Evolutionary conservation across 2,329 filamentous ascomycete species (phyloP).

Genomic region (Ophiocordyceps camponoti-leonardi): DNA sequence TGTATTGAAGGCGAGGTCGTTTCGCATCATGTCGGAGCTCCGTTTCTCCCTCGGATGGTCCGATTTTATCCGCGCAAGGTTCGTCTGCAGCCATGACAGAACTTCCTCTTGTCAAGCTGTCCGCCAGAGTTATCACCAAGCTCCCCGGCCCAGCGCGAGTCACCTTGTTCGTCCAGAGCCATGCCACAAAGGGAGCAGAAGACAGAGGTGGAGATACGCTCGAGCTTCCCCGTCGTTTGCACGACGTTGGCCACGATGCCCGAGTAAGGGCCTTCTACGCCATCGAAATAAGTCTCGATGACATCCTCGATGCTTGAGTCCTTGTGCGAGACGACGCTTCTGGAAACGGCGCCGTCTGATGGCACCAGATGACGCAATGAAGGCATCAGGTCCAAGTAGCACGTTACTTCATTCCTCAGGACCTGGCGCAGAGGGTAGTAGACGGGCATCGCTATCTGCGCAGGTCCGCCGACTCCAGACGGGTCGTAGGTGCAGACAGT

Average conservation of each 20-base stretch:
- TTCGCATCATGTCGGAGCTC: neutral
- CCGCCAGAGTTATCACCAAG: conserved; percentile 27
- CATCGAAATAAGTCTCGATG: conserved; percentile 71
- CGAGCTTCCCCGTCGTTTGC: conserved; percentile 70
- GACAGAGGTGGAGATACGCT: conserved; percentile 23
- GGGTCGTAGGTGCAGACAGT: conserved; percentile 15
- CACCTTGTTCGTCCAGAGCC: conserved; percentile 43
- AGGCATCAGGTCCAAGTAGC: conserved; percentile 42
- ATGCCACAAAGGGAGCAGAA: conserved; percentile 54
- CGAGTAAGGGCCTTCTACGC: conserved; percentile 69
- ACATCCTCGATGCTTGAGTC: conserved; percentile 82
- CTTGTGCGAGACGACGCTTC: conserved; percentile 43
- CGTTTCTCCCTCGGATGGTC: neutral
- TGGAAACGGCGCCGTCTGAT: conserved; percentile 12
- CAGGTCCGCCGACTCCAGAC: conserved; percentile 4
- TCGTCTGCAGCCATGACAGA: conserved; percentile 63
- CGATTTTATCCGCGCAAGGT: conserved; percentile 35
- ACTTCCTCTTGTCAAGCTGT: conserved; percentile 12
- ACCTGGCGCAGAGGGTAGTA: conserved; percentile 76
- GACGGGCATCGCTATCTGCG: conserved; percentile 22
- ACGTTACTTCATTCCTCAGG: conserved; percentile 60
- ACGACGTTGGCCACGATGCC: conserved; percentile 93
- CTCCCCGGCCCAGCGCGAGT: conserved; percentile 45
- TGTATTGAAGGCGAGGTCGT: neutral
- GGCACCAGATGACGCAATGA: conserved; percentile 31